These are phyloP conservation scores for Corymbia citriodora DNA, from an alignment of 441 rosid genomes.

Conservation along the genomic window DNA sequence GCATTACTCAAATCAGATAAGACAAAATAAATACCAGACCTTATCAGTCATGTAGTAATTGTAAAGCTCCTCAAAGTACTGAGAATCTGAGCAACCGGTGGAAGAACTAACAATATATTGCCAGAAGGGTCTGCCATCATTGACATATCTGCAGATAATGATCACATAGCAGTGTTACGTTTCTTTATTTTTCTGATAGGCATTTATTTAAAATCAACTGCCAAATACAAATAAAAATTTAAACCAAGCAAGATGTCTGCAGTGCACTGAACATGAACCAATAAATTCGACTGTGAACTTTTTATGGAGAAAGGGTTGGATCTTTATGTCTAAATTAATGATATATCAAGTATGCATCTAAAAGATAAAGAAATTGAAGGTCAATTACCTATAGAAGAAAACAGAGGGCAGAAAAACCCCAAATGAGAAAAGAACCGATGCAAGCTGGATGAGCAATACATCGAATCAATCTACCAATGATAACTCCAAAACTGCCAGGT, in stretches of 20 bases:
- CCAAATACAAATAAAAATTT: not conserved
- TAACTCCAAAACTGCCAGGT: not conserved
- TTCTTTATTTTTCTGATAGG: not conserved
- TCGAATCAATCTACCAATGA: not conserved
- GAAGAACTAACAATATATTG: constrained; percentile 79
- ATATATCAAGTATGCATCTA: not conserved
- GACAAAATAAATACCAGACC: constrained; percentile 23
- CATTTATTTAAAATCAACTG: not conserved
- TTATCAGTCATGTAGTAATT: constrained; percentile 72
- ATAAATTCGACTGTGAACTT: not conserved
- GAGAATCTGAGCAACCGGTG: constrained; percentile 86
- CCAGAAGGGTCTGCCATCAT: constrained; percentile 97
- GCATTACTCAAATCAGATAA: not conserved
- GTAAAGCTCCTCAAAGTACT: constrained; percentile 89
- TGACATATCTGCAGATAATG: constrained; percentile 57
- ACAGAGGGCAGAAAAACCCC: not conserved
- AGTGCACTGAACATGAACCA: not conserved
- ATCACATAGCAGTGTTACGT: not conserved
- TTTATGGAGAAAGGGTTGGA: not conserved
- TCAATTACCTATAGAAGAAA: not conserved
- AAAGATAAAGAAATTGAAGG: not conserved
- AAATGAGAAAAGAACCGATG: not conserved
- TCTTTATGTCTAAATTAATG: not conserved
- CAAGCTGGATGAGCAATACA: not conserved
- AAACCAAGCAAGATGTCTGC: not conserved